A percentile compares a stretch with the other conserved stretches of the same genome.
Evolutionary conservation across 305 asterid genomes (phyloP).

Genomic region (Fraxinus sp.): DNA sequence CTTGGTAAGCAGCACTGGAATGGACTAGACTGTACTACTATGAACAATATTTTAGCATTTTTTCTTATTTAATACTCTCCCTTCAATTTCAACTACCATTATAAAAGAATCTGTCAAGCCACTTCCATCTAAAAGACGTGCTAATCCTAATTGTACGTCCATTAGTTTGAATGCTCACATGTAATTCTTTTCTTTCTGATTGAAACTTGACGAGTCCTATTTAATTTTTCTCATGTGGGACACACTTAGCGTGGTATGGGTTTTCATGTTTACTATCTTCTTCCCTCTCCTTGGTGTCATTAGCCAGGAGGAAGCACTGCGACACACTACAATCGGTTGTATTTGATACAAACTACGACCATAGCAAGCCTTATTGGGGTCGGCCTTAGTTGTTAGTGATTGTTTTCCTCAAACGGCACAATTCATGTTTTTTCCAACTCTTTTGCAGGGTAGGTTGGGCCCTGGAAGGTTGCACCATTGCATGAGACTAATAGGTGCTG

Average conservation of each 20-base stretch:
- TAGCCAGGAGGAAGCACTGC: neutral
- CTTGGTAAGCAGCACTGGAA: neutral
- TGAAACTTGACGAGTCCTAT: neutral
- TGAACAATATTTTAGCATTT: neutral
- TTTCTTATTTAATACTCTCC: neutral
- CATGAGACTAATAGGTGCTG: conserved; percentile 94
- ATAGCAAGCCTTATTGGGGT: neutral
- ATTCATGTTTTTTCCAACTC: conserved; percentile 16
- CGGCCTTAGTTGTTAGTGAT: neutral
- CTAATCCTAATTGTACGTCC: neutral
- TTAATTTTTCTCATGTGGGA: neutral
- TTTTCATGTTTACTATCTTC: neutral
- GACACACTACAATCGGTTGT: neutral
- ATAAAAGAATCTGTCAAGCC: neutral
- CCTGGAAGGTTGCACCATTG: conserved; percentile 97
- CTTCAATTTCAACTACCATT: neutral
- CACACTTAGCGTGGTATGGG: neutral
- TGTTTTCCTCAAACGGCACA: neutral
- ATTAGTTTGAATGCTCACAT: neutral
- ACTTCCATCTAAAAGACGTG: neutral
- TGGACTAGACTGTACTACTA: neutral
- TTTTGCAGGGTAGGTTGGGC: conserved; percentile 82
- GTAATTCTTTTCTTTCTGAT: neutral
- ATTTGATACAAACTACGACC: neutral
- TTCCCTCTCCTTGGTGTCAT: neutral